Evolutionary conservation across 352 stramenopile genomes (phyloP), one percentile per base, ranked within the genome.

Genomic region (Globisporangium iwayamae): DNA sequence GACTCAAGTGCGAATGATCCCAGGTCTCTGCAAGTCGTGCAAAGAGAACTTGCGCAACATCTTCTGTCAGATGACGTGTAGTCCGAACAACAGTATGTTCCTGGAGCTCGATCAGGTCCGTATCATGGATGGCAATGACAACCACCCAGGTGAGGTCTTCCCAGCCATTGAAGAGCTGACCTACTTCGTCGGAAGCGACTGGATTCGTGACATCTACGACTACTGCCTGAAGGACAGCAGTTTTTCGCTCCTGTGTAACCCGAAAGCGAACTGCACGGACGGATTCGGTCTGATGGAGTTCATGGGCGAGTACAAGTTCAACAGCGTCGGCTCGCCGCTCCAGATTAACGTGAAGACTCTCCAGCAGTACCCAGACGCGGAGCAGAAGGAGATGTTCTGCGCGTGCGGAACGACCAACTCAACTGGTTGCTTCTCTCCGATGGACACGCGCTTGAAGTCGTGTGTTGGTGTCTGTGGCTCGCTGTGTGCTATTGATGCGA

Each of bases 31-130:
- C 57, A 78, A 78, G 14, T 63, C 78, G 9, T 87, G 78, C 56
- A 87, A 89, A 65, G 68, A 84, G 43, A 85, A 87, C 45, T 69
- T 89, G 60, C 80, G 78, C 62, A 86, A 89, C 65, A 72, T 87
- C 25, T 86, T 80, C 61, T 89, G 80, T 47, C 74, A 85, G 55
- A 82, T 86, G 60, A 79, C 80, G 30, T 89, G 80, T 65, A 85
- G 74, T 60, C 80, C 80, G 16, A 86, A 81, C 70, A 86, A 89
- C 68, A 81, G 74, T 10, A 69, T 85, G 55, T 87, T 89, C 63
- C 55, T 87, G 13, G 75, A 85, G 45, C 56, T 85, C 13, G 72
- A 75, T 22, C 73, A 87, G 65, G 68, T 89, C 2, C 78, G 75
- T 30, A 76, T 89, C 38, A 67, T 85, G 72, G 28, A 65, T 20